Evolutionary conservation across 441 rosid species (phyloP).

Genomic region (Euphorbia schlechtendalii): DNA sequence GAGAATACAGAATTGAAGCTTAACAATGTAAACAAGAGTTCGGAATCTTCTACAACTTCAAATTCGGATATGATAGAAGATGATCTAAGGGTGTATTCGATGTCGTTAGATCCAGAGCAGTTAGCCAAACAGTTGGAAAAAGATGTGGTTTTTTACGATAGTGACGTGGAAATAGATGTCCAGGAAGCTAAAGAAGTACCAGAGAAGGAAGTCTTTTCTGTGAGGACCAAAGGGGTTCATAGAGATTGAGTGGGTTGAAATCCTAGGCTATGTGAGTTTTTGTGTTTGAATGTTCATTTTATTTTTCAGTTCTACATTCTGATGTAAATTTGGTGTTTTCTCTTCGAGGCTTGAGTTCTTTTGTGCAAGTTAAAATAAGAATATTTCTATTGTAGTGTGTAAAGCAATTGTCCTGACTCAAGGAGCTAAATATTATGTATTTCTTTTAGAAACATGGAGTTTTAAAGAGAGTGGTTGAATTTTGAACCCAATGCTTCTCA

Average conservation of each 20-base stretch:
- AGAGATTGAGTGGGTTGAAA: constrained; percentile 23
- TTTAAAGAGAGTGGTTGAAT: too few species aligned
- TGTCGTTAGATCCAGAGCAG: constrained; percentile 32
- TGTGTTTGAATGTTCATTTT: neutral
- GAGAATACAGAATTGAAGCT: constrained; percentile 14
- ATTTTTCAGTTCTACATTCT: neutral
- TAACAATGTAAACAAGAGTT: constrained; percentile 23
- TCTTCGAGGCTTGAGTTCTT: neutral
- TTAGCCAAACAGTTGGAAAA: constrained; percentile 45
- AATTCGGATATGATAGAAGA: constrained; percentile 33
- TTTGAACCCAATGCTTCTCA: too few species aligned
- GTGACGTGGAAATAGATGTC: too few species aligned
- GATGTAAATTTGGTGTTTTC: neutral
- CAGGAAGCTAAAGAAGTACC: constrained; percentile 24
- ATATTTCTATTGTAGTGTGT: neutral
- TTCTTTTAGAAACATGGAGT: too few species aligned
- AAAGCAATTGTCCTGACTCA: too few species aligned
- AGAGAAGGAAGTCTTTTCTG: constrained; percentile 45
- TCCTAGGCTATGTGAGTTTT: neutral
- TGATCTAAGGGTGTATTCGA: constrained; percentile 22
- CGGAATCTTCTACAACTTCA: constrained; percentile 29
- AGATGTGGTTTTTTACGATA: constrained; percentile 45
- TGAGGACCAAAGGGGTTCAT: constrained; percentile 48
- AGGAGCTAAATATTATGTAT: too few species aligned
- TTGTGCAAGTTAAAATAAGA: neutral